These are phyloP conservation scores for Apophysomyces elegans DNA, from an alignment of 371 early-diverging fungal species.

Conservation along the genomic window DNA sequence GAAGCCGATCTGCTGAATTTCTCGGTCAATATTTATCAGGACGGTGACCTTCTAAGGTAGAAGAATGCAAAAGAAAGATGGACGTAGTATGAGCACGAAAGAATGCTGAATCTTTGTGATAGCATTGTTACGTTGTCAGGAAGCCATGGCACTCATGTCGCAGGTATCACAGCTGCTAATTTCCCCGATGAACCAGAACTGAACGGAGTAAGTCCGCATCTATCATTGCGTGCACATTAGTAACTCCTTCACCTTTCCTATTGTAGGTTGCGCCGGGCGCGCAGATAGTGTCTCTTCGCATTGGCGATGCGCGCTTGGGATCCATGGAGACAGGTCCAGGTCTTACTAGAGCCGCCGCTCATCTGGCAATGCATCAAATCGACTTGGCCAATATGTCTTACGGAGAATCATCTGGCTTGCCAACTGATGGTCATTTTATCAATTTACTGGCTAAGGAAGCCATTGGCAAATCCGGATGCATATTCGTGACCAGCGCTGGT, in stretches of 20 bases:
- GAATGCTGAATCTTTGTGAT: not conserved
- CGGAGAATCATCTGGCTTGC: slow-evolving; percentile 80
- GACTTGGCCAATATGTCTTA: slow-evolving; percentile 97
- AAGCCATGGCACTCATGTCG: slow-evolving; percentile 94
- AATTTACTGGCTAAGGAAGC: slow-evolving; percentile 81
- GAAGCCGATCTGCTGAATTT: slow-evolving; percentile 83
- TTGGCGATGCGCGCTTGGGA: slow-evolving; percentile 87
- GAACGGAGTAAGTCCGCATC: slow-evolving; percentile 73
- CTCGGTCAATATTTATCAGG: slow-evolving; percentile 90
- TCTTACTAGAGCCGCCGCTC: slow-evolving; percentile 83
- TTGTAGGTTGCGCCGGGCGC: slow-evolving; percentile 84
- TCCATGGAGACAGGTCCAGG: slow-evolving; percentile 90
- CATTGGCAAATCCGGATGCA: slow-evolving; percentile 79
- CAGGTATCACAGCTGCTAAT: slow-evolving; percentile 83
- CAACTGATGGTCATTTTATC: slow-evolving; percentile 83
- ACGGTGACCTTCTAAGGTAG: slow-evolving; percentile 74
- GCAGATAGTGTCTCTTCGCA: slow-evolving; percentile 91
- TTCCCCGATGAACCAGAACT: slow-evolving; percentile 83
- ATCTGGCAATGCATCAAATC: slow-evolving; percentile 73
- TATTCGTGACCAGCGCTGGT: slow-evolving; percentile 91
- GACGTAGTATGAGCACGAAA: not conserved
- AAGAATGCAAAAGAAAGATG: not conserved
- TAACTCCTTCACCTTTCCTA: not conserved
- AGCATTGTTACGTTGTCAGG: slow-evolving; percentile 85
- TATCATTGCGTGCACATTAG: not conserved